phyloP scores from a whole-genome alignment of 1,284 basidiomycete genomes.

The Athelia psychrophila region DNA sequence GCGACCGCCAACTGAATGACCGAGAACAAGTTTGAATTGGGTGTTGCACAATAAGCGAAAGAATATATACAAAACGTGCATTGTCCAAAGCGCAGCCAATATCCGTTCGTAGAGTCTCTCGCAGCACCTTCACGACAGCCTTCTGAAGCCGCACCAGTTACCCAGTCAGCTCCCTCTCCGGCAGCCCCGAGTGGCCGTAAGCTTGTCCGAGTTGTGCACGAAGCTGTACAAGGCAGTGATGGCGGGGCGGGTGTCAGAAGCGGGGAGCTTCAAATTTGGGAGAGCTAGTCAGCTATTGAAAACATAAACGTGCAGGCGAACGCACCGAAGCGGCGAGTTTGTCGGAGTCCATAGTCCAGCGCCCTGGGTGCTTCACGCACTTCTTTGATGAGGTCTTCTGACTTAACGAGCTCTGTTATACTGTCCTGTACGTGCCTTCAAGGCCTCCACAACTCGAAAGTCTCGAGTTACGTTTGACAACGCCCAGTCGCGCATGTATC shows the following conservation, averaged over 20 bases:
- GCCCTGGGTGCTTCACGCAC: slow-evolving; percentile 68
- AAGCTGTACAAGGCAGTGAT: slow-evolving; percentile 47
- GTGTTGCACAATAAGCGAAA: too few species aligned
- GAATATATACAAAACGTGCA: too few species aligned
- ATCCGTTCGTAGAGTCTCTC: slow-evolving; percentile 24
- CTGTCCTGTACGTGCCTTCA: slow-evolving; percentile 18
- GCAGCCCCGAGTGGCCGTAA: slow-evolving; percentile 63
- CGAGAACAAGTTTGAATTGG: too few species aligned
- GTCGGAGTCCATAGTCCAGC: slow-evolving; percentile 80
- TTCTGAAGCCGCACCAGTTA: slow-evolving; percentile 68
- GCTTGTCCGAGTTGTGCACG: slow-evolving; percentile 68
- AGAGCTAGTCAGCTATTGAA: too few species aligned
- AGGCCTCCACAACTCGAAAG: neutral
- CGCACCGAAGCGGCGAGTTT: slow-evolving; percentile 73
- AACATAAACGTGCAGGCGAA: slow-evolving; percentile 1
- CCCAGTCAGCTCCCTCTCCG: slow-evolving; percentile 58
- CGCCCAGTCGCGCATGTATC: slow-evolving; percentile 81
- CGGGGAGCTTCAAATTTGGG: slow-evolving; percentile 51
- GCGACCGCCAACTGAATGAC: too few species aligned
- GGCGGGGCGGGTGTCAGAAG: slow-evolving; percentile 52
- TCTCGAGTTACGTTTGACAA: slow-evolving; percentile 67
- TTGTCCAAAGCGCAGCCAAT: too few species aligned
- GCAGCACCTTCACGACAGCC: slow-evolving; percentile 59
- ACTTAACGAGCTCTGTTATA: slow-evolving; percentile 67
- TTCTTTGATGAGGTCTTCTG: slow-evolving; percentile 71